phyloP scores from a whole-genome alignment of 768 basidiomycete species.

The Russula olivacea region DNA sequence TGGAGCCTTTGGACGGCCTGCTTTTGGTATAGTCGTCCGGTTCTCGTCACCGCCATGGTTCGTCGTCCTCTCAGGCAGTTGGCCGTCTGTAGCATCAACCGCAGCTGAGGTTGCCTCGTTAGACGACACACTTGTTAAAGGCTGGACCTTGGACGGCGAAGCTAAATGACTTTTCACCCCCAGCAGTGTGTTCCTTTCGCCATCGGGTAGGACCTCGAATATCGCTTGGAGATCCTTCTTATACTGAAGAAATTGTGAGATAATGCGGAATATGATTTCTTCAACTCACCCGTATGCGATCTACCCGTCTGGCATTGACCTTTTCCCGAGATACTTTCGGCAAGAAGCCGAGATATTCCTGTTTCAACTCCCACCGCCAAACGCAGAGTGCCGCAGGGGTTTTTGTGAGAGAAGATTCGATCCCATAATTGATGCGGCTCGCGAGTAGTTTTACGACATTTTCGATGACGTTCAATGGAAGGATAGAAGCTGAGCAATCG shows the following conservation, averaged over 20 bases:
- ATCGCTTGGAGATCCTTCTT: conserved; percentile 47
- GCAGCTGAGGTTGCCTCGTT: conserved; percentile 8
- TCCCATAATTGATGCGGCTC: conserved; percentile 73
- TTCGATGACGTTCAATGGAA: conserved; percentile 50
- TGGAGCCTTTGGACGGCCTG: conserved; percentile 45
- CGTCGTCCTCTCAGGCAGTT: conserved; percentile 28
- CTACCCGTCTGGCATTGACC: conserved; percentile 52
- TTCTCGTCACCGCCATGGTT: conserved; percentile 37
- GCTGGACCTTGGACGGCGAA: conserved; percentile 14
- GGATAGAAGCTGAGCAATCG: conserved; percentile 34
- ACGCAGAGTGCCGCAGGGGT: conserved; percentile 58
- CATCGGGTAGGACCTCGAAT: conserved; percentile 53
- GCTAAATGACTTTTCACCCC: conserved; percentile 40
- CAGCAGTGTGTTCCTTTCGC: conserved; percentile 51
- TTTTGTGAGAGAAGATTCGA: conserved; percentile 51
- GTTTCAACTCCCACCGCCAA: conserved; percentile 85
- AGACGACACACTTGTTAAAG: conserved; percentile 12
- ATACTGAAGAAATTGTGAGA: conserved; percentile 39
- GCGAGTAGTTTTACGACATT: conserved; percentile 57
- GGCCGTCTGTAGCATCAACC: not conserved
- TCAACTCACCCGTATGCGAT: conserved; percentile 55
- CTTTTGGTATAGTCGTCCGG: conserved; percentile 25
- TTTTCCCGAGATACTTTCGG: conserved; percentile 62
- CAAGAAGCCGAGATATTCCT: conserved; percentile 52
- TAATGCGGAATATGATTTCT: not conserved